A percentile compares a stretch with the other conserved stretches of the same genome.
phyloP scores from a whole-genome alignment of 495 filamentous ascomycete species.

The Annulohypoxylon nitens region DNA sequence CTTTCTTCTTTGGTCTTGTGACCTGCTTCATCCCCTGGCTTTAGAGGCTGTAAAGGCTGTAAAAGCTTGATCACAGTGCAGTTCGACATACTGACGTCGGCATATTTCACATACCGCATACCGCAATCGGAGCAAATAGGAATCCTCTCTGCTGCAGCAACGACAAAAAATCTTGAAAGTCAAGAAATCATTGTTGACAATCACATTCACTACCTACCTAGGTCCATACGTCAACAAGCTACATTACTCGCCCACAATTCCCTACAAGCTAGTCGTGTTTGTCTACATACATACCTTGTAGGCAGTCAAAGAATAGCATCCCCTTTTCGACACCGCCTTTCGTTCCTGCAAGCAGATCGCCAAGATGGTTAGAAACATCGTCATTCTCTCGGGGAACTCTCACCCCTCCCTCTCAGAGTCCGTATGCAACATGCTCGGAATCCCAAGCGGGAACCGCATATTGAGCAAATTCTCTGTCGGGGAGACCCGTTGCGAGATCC shows the following conservation, averaged over 20 bases:
- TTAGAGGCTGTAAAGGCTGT: constrained; percentile 1
- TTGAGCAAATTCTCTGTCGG: constrained; percentile 93
- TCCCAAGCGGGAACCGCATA: constrained; percentile 83
- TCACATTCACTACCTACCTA: neutral
- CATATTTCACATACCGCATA: constrained; percentile 36
- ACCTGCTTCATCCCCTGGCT: neutral
- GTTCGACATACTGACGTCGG: constrained; percentile 21
- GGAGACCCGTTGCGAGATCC: constrained; percentile 94
- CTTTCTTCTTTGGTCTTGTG: constrained; percentile 30
- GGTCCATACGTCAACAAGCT: constrained; percentile 9
- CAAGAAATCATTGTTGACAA: constrained; percentile 7
- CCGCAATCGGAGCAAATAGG: constrained; percentile 50
- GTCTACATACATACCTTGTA: neutral
- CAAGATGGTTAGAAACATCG: constrained; percentile 94
- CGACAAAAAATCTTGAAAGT: constrained; percentile 27
- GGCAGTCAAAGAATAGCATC: neutral
- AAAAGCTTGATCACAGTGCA: constrained; percentile 9
- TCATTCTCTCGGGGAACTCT: constrained; percentile 92
- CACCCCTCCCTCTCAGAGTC: constrained; percentile 88
- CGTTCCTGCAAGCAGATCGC: constrained; percentile 26
- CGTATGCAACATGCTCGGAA: constrained; percentile 87
- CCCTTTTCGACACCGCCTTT: constrained; percentile 32
- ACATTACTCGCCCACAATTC: constrained; percentile 1
- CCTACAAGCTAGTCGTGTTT: constrained; percentile 9
- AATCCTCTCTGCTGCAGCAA: constrained; percentile 26